Percentiles rank a stretch among this genome's conserved stretches.
phyloP scores from a whole-genome alignment of 1,284 basidiomycete genomes.

The Vanrija sp. region DNA sequence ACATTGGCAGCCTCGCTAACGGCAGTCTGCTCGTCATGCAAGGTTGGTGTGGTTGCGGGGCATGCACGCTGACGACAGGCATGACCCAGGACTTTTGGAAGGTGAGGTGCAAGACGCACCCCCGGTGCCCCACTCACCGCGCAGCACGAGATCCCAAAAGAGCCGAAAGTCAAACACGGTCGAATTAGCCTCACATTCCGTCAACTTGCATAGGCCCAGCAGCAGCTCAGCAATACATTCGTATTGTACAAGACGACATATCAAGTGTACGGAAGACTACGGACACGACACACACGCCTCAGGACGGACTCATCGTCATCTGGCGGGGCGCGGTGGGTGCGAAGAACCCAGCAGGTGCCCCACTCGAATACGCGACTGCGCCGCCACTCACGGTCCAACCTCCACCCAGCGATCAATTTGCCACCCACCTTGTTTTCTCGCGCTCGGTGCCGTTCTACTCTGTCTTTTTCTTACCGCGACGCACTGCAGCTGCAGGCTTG shows the following conservation, averaged over 20 bases:
- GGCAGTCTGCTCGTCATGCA: constrained; percentile 57
- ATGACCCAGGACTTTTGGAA: constrained; percentile 55
- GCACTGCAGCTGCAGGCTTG: background rate
- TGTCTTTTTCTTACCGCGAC: constrained; percentile 8
- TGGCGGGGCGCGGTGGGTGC: background rate
- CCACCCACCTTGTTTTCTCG: background rate
- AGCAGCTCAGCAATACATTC: too few species aligned
- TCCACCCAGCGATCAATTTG: background rate
- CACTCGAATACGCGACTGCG: background rate
- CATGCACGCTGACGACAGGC: constrained; percentile 11
- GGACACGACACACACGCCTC: too few species aligned
- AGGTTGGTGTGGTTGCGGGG: constrained; percentile 34
- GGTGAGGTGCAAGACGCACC: constrained; percentile 24
- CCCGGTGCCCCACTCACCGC: background rate
- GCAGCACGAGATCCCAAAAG: constrained; percentile 53
- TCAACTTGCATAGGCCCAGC: constrained; percentile 35
- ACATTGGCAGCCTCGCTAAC: constrained; percentile 41
- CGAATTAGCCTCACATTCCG: constrained; percentile 53
- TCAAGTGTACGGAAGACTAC: too few species aligned
- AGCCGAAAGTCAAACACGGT: constrained; percentile 42
- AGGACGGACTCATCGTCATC: background rate
- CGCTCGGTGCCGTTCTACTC: background rate
- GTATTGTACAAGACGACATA: background rate
- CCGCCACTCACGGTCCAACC: too few species aligned
- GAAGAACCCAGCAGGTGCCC: background rate